A percentile compares a stretch with the other conserved stretches of the same genome.
Evolutionary conservation across 2,329 filamentous ascomycete genomes (phyloP).

Genomic region (Aspergillus thermomutatus): DNA sequence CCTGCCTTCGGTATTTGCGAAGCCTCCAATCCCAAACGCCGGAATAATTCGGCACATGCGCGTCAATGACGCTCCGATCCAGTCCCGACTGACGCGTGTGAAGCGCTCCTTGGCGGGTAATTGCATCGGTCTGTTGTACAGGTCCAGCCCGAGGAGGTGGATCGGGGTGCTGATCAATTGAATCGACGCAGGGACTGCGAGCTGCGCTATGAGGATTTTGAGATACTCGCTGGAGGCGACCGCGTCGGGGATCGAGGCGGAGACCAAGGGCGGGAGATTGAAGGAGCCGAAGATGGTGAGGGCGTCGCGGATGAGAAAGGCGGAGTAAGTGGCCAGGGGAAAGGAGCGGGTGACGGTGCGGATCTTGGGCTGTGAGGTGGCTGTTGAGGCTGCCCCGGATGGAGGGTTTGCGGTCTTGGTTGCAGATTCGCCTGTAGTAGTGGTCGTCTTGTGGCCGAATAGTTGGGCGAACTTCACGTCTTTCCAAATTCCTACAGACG

Average conservation of each 20-base stretch:
- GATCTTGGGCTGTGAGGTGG: constrained; percentile 14
- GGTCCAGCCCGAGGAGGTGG: constrained; percentile 76
- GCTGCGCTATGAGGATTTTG: constrained; percentile 82
- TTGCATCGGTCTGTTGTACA: constrained; percentile 66
- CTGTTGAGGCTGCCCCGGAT: constrained; percentile 1
- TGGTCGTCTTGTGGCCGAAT: constrained; percentile 47
- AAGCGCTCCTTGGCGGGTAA: constrained; percentile 56
- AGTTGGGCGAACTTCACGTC: constrained; percentile 78
- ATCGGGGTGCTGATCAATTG: constrained; percentile 78
- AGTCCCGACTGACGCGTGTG: constrained; percentile 65
- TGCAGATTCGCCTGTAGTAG: constrained; percentile 8
- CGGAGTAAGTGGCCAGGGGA: constrained; percentile 48
- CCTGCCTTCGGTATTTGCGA: constrained; percentile 63
- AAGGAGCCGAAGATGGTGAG: constrained; percentile 68
- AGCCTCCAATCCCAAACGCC: constrained; percentile 82
- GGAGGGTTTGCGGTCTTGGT: constrained; percentile 1
- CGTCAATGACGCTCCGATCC: constrained; percentile 68
- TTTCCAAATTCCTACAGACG: constrained; percentile 74
- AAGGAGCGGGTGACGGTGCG: constrained; percentile 30
- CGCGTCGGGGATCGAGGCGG: constrained; percentile 59
- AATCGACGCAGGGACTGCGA: constrained; percentile 70
- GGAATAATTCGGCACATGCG: constrained; percentile 80
- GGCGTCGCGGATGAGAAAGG: constrained; percentile 77
- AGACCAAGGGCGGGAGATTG: constrained; percentile 33
- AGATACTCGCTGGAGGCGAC: constrained; percentile 77